A percentile compares a stretch with the other conserved stretches of the same genome.
These are phyloP conservation scores for Neopestalotiopsis clavispora DNA, from an alignment of 2,329 filamentous ascomycete genomes.

Conservation along the genomic window DNA sequence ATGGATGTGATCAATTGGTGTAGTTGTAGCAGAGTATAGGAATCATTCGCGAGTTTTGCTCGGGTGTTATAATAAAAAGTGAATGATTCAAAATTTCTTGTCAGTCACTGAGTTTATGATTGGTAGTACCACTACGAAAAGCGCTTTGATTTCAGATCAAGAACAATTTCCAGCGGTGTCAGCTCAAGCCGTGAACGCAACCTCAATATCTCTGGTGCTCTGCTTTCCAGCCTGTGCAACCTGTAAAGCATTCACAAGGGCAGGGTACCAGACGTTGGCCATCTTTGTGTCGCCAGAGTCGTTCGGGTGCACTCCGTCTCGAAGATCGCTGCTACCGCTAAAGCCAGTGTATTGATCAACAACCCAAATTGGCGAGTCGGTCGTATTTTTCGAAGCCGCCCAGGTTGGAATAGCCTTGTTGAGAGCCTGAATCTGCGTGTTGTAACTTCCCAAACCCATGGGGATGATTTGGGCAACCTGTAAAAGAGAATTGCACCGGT, in stretches of 20 bases:
- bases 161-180: no score
- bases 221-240: slow-evolving; percentile 30
- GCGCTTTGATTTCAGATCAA: no score
- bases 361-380: slow-evolving; percentile 44
- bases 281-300: slow-evolving; percentile 46
- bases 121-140: background rate
- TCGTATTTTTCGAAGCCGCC: slow-evolving; percentile 42
- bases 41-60: background rate
- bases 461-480: slow-evolving; percentile 49
- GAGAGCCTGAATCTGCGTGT: slow-evolving; percentile 41
- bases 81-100: background rate
- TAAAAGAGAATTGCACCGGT: background rate
- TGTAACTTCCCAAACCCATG: slow-evolving; percentile 37
- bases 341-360: slow-evolving; percentile 48
- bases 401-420: slow-evolving; percentile 44
- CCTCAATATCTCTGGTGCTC: slow-evolving; percentile 10
- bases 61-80: background rate
- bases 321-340: slow-evolving; percentile 32
- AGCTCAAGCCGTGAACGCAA: slow-evolving; percentile 12
- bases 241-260: slow-evolving; percentile 31
- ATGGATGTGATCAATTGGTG: background rate
- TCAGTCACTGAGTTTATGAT: background rate
- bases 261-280: slow-evolving; percentile 37
- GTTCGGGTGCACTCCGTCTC: slow-evolving; percentile 47
- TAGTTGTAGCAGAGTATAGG: background rate